phyloP scores from a whole-genome alignment of 768 basidiomycete species.

The Calocera cornea region DNA sequence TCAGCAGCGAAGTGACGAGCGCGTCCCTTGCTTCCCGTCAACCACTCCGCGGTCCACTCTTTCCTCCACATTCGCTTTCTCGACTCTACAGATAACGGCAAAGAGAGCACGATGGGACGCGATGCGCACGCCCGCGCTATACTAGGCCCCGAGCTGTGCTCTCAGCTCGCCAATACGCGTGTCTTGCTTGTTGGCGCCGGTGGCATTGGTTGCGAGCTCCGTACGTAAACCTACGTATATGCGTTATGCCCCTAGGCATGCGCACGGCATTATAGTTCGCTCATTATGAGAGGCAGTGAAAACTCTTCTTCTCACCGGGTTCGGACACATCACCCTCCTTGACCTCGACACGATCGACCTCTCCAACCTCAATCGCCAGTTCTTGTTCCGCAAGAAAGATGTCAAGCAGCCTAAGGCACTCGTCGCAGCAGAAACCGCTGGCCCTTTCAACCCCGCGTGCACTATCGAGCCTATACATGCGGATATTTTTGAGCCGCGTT shows the following conservation, averaged over 20 bases:
- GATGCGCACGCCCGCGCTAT: constrained; percentile 2
- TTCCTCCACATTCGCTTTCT: neutral
- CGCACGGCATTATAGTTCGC: neutral
- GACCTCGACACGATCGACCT: constrained; percentile 98
- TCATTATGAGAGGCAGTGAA: constrained; percentile 48
- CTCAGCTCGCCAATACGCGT: constrained; percentile 17
- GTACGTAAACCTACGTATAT: constrained; percentile 33
- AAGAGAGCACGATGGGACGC: neutral
- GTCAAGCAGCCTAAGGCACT: constrained; percentile 93
- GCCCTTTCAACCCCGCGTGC: constrained; percentile 77
- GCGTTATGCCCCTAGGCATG: neutral
- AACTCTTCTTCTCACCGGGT: constrained; percentile 85
- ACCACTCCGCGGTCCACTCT: neutral
- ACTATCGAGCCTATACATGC: constrained; percentile 78
- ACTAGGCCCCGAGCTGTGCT: constrained; percentile 9
- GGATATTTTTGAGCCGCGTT: constrained; percentile 88
- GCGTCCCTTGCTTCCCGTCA: neutral
- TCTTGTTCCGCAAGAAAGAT: constrained; percentile 92
- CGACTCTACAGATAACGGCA: neutral
- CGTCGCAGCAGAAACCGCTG: constrained; percentile 74
- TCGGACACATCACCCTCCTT: constrained; percentile 80
- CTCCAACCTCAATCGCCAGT: constrained; percentile 93
- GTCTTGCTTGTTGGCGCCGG: constrained; percentile 87
- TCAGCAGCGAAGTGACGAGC: neutral
- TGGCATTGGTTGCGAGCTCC: constrained; percentile 91